phyloP scores from a whole-genome alignment of 2,329 filamentous ascomycete species.

The Sphaerulina vaccinii region DNA sequence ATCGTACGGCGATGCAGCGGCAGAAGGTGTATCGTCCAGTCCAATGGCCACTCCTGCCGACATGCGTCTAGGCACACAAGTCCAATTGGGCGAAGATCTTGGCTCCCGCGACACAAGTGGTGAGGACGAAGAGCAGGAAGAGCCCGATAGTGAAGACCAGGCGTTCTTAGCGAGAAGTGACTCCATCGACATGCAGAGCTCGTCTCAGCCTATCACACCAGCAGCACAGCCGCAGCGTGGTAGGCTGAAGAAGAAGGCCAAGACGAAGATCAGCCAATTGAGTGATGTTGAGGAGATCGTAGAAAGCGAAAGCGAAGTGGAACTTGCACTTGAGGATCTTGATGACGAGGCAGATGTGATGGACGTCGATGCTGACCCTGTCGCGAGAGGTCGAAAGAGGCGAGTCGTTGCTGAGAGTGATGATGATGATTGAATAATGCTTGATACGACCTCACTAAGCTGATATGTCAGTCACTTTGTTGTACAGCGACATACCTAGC shows the following conservation, averaged over 20 bases:
- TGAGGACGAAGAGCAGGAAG: constrained; percentile 45
- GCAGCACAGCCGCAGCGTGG: constrained; percentile 10
- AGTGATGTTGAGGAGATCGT: constrained; percentile 20
- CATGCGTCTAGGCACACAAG: constrained; percentile 38
- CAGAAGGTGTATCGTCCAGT: constrained; percentile 37
- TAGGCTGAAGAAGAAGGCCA: constrained; percentile 21
- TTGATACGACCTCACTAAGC: too few species aligned
- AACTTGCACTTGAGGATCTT: constrained; percentile 1
- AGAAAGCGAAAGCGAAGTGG: constrained; percentile 14
- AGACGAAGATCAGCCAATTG: constrained; percentile 1
- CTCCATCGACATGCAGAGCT: constrained; percentile 35
- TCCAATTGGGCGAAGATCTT: constrained; percentile 36
- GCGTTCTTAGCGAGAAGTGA: constrained; percentile 49
- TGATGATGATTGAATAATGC: constrained; percentile 13
- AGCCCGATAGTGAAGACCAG: constrained; percentile 47
- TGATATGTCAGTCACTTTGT: background rate
- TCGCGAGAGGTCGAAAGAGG: constrained; percentile 16
- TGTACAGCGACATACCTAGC: too few species aligned
- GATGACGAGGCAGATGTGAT: constrained; percentile 11
- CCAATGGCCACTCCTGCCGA: constrained; percentile 38
- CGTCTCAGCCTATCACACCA: constrained; percentile 28
- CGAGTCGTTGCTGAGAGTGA: constrained; percentile 27
- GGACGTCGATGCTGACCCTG: constrained; percentile 6
- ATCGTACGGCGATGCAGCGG: constrained; percentile 34
- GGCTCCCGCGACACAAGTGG: constrained; percentile 48